Percentiles rank a stretch among this genome's conserved stretches.
phyloP scores from a whole-genome alignment of 352 stramenopile species.

The Phytopythium vexans region DNA sequence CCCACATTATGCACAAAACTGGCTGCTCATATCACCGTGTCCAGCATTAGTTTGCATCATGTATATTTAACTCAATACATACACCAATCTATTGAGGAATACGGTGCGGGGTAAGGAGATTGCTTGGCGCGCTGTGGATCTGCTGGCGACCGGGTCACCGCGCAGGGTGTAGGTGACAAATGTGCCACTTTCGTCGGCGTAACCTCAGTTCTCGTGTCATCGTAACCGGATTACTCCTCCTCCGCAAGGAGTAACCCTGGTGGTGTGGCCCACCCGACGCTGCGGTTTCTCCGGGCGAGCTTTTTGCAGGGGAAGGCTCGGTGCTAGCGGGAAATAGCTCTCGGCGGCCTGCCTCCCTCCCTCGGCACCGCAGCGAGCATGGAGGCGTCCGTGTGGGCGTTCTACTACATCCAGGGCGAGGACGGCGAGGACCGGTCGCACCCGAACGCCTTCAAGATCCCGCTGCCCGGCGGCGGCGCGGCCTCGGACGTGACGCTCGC shows the following conservation, averaged over 20 bases:
- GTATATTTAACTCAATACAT: too few species aligned
- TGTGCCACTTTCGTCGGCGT: too few species aligned
- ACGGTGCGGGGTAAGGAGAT: too few species aligned
- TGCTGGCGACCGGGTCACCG: too few species aligned
- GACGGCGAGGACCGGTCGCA: conserved; percentile 81
- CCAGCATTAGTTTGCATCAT: too few species aligned
- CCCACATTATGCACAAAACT: too few species aligned
- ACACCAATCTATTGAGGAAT: too few species aligned
- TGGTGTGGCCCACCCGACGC: not conserved
- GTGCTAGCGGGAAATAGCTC: conserved; percentile 13
- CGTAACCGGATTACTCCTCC: too few species aligned
- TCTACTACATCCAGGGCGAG: conserved; percentile 88
- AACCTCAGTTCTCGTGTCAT: too few species aligned
- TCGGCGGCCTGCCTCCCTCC: not conserved
- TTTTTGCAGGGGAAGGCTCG: not conserved
- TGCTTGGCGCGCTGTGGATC: too few species aligned
- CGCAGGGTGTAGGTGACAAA: too few species aligned
- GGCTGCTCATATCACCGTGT: too few species aligned
- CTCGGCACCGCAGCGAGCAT: conserved; percentile 4
- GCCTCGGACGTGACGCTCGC: conserved; percentile 59
- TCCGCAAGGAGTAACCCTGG: not conserved
- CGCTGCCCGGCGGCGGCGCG: conserved; percentile 14
- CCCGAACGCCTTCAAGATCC: conserved; percentile 77
- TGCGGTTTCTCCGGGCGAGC: not conserved
- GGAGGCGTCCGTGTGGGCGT: conserved; percentile 59